Conservation (phyloP, 2,329 filamentous ascomycete species). For the Aspergillus sp. region DNA sequence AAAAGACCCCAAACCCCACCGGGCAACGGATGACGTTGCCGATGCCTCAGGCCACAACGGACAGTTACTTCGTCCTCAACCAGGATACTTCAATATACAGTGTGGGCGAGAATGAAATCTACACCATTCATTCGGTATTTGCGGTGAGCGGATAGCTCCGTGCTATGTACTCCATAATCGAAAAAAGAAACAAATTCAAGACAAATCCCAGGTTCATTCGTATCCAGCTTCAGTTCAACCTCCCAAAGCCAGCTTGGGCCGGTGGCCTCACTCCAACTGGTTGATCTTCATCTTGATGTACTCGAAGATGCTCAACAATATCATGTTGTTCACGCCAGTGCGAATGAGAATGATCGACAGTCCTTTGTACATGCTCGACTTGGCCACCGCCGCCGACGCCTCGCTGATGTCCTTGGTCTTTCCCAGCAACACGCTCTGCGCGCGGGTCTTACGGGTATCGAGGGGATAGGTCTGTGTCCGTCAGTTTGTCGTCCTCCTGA, state of each 20-base stretch:
- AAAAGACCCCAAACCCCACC: constrained; percentile 26
- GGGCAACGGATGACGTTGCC: constrained; percentile 33
- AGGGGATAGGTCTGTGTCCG: constrained; percentile 45
- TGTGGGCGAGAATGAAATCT: not conserved
- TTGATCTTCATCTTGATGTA: constrained; percentile 46
- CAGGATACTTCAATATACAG: not conserved
- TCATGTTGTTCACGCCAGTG: constrained; percentile 50
- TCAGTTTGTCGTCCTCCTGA: constrained; percentile 3
- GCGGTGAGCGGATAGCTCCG: constrained; percentile 3
- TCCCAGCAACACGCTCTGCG: constrained; percentile 47
- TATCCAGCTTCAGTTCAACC: not conserved
- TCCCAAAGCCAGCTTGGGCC: no score
- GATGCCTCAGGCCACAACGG: constrained; percentile 24
- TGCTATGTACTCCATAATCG: not conserved
- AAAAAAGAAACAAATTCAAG: not conserved
- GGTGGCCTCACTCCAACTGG: constrained; percentile 26
- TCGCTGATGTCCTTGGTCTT: constrained; percentile 42
- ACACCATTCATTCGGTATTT: constrained; percentile 21
- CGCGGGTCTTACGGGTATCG: constrained; percentile 50
- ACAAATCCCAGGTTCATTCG: not conserved
- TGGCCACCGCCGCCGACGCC: constrained; percentile 38
- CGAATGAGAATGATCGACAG: constrained; percentile 48
- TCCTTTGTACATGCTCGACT: constrained; percentile 48
- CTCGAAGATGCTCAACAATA: constrained; percentile 47
- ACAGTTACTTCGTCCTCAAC: not conserved